A percentile compares a stretch with the other conserved stretches of the same genome.
phyloP scores from a whole-genome alignment of 805 yeast species.

The Teunomyces panamensis region DNA sequence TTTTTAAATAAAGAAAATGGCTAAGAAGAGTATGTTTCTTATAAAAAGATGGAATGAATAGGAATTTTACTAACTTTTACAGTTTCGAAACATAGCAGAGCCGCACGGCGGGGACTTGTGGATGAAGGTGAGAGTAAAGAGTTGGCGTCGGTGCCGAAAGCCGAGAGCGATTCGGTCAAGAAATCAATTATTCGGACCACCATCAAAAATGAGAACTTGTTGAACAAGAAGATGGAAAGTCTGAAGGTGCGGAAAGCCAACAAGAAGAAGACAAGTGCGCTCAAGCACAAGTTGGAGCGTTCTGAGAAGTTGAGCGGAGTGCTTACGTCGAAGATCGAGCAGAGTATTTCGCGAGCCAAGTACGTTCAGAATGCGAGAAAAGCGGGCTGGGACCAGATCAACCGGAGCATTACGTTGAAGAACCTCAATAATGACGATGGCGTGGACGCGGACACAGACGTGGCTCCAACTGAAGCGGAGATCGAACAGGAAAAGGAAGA shows the following conservation, averaged over 20 bases:
- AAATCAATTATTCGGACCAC: slow-evolving; percentile 66
- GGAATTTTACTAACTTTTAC: slow-evolving; percentile 13
- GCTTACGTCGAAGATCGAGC: slow-evolving; percentile 59
- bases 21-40: slow-evolving; percentile 35
- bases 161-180: slow-evolving; percentile 56
- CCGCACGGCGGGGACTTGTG: slow-evolving; percentile 66
- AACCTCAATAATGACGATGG: slow-evolving; percentile 6
- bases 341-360: slow-evolving; percentile 62
- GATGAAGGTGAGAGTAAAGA: slow-evolving; percentile 47
- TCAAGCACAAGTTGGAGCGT: slow-evolving; percentile 42
- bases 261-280: slow-evolving; percentile 29
- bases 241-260: slow-evolving; percentile 26
- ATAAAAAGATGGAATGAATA: slow-evolving; percentile 2
- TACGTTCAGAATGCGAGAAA: slow-evolving; percentile 62
- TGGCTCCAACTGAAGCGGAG: slow-evolving; percentile 19
- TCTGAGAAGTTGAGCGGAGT: slow-evolving; percentile 53
- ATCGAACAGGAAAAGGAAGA: slow-evolving; percentile 35
- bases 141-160: slow-evolving; percentile 53
- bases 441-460: slow-evolving; percentile 5
- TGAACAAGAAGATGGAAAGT: slow-evolving; percentile 54
- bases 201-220: slow-evolving; percentile 60
- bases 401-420: slow-evolving; percentile 41
- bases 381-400: slow-evolving; percentile 70
- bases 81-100: slow-evolving; percentile 70
- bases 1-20: slow-evolving; percentile 22